Percentiles rank a stretch among this genome's conserved stretches.
These are phyloP conservation scores for Mrakia frigida DNA, from an alignment of 768 basidiomycete genomes.

Conservation along the genomic window DNA sequence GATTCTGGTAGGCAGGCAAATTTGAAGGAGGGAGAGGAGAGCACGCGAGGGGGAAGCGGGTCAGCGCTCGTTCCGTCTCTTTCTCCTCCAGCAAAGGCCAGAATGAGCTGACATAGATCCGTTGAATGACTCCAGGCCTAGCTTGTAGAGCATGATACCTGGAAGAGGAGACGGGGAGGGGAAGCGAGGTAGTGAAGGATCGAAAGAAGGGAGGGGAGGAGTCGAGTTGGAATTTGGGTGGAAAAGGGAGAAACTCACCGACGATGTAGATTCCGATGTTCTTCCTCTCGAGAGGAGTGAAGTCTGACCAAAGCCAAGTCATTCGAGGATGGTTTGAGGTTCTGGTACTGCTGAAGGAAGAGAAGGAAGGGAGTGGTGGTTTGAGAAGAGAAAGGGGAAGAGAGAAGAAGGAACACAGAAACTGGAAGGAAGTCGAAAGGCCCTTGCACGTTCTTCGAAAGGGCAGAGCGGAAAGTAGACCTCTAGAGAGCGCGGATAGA, in stretches of 20 bases:
- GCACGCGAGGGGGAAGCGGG: neutral
- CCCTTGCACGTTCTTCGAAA: too few relatives aligned
- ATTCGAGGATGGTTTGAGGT: neutral
- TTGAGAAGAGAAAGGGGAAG: neutral
- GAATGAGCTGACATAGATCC: too few relatives aligned
- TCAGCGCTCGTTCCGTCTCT: too few relatives aligned
- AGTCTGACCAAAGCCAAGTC: neutral
- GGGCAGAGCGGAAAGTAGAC: too few relatives aligned
- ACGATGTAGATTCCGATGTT: neutral
- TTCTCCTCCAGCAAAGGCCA: too few relatives aligned
- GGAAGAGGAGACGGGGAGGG: too few relatives aligned
- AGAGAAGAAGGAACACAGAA: too few relatives aligned
- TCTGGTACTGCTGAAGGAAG: too few relatives aligned
- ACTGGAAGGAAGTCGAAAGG: too few relatives aligned
- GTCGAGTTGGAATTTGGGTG: neutral
- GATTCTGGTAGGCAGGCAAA: slow-evolving; percentile 14
- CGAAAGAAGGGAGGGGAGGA: slow-evolving; percentile 22
- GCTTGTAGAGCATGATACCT: slow-evolving; percentile 33
- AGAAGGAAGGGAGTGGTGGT: neutral
- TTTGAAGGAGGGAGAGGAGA: neutral
- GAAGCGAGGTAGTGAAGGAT: too few relatives aligned
- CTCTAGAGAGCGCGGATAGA: too few relatives aligned
- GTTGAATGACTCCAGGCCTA: slow-evolving; percentile 15
- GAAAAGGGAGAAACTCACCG: neutral
- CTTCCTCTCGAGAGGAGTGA: neutral